These are phyloP conservation scores for Arthrobotrys iridis DNA, from an alignment of 2,329 filamentous ascomycete species.

Conservation along the genomic window DNA sequence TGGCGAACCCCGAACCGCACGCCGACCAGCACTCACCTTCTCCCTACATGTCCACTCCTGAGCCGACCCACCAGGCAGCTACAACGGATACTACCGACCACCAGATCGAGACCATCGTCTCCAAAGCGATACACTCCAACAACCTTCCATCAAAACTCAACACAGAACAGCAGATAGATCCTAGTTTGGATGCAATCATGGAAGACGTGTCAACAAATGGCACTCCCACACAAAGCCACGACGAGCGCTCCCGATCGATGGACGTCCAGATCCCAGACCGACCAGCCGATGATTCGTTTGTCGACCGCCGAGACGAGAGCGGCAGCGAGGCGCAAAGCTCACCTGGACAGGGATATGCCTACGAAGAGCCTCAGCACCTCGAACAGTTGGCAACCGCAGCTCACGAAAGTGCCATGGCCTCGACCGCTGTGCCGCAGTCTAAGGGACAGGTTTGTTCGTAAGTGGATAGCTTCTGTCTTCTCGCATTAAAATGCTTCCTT, in stretches of 20 bases:
- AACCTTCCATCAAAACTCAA: constrained; percentile 7
- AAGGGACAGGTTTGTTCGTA: constrained; percentile 51
- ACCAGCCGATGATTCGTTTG: constrained; percentile 39
- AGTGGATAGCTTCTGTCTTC: constrained; percentile 6
- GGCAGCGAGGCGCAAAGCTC: constrained; percentile 43
- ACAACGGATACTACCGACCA: constrained; percentile 31
- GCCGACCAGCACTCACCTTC: constrained; percentile 42
- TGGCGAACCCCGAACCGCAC: constrained; percentile 52
- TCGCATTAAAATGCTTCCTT: background rate
- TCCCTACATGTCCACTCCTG: constrained; percentile 44
- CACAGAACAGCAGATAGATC: constrained; percentile 35
- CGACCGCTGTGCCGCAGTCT: constrained; percentile 36
- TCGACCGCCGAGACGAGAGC: constrained; percentile 48
- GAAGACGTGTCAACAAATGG: constrained; percentile 27
- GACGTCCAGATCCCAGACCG: constrained; percentile 42
- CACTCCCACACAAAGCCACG: constrained; percentile 2
- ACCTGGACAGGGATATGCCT: constrained; percentile 38
- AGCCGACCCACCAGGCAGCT: constrained; percentile 15
- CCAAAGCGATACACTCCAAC: constrained; percentile 26
- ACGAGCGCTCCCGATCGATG: constrained; percentile 28
- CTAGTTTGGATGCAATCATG: constrained; percentile 43
- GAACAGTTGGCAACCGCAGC: constrained; percentile 50
- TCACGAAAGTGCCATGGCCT: constrained; percentile 49
- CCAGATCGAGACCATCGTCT: constrained; percentile 29
- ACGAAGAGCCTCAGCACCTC: constrained; percentile 47